phyloP scores from a whole-genome alignment of 169 alveolate genomes.

The Besnoitia besnoiti region DNA sequence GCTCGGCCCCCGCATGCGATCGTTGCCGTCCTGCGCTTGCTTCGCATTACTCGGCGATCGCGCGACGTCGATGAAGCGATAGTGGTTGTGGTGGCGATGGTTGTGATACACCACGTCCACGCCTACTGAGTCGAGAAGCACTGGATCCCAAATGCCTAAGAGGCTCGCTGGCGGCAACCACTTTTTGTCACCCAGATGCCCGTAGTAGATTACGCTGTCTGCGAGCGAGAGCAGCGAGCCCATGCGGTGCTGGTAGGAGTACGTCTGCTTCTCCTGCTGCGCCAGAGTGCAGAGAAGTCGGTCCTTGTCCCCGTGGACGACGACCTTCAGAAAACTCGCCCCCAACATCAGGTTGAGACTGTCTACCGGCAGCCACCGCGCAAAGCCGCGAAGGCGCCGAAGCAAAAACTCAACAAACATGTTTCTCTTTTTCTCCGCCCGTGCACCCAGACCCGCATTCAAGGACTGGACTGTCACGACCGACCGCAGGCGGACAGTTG shows the following conservation, averaged over 20 bases:
- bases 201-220: not conserved
- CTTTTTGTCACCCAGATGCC: not conserved
- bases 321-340: not conserved
- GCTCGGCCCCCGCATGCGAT: too few species aligned
- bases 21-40: not conserved
- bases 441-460: not conserved
- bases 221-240: not conserved
- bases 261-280: constrained; percentile 8
- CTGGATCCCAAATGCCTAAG: not conserved
- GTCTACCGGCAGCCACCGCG: not conserved
- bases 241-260: not conserved
- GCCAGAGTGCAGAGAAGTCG: not conserved
- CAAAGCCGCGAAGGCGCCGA: not conserved
- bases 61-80: not conserved
- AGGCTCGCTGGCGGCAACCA: not conserved
- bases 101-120: not conserved
- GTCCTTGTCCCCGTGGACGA: not conserved
- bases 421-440: not conserved
- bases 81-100: not conserved
- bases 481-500: not conserved
- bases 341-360: not conserved
- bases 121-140: not conserved
- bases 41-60: not conserved
- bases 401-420: not conserved
- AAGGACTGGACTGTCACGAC: not conserved